A percentile compares a stretch with the other conserved stretches of the same genome.
phyloP scores from a whole-genome alignment of 2,329 filamentous ascomycete species.

The Annulohypoxylon truncatum region DNA sequence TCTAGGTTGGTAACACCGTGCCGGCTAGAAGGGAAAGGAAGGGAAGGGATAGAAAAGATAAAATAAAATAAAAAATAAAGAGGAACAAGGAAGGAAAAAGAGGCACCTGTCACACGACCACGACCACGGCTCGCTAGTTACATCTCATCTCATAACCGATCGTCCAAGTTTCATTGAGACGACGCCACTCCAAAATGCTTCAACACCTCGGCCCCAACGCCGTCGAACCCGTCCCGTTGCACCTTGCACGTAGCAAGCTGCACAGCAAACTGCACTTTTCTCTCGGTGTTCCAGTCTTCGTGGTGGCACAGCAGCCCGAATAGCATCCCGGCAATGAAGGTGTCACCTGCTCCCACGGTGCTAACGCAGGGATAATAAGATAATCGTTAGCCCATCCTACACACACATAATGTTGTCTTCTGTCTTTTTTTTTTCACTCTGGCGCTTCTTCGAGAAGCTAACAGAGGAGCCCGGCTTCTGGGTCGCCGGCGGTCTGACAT shows the following conservation, averaged over 20 bases:
- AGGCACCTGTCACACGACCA: slow-evolving; percentile 38
- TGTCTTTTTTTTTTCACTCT: not conserved
- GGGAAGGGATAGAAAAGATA: not conserved
- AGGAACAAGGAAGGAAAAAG: slow-evolving; percentile 2
- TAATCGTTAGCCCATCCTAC: slow-evolving; percentile 36
- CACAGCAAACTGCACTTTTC: slow-evolving; percentile 70
- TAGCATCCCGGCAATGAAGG: slow-evolving; percentile 78
- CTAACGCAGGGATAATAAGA: slow-evolving; percentile 55
- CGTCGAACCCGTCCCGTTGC: slow-evolving; percentile 71
- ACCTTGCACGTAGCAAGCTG: slow-evolving; percentile 76
- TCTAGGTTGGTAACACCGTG: slow-evolving; percentile 4
- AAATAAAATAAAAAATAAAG: not conserved
- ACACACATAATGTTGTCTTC: not conserved
- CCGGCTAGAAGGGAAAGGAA: not conserved
- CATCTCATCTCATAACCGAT: slow-evolving; percentile 40
- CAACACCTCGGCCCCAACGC: slow-evolving; percentile 55
- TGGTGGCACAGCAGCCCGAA: slow-evolving; percentile 67
- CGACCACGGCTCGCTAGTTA: slow-evolving; percentile 35
- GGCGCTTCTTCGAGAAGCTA: not conserved
- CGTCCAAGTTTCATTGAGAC: slow-evolving; percentile 41
- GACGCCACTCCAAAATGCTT: slow-evolving; percentile 39
- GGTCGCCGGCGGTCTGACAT: slow-evolving; percentile 51
- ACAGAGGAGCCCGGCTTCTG: slow-evolving; percentile 1
- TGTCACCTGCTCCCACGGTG: slow-evolving; percentile 79
- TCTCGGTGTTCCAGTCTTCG: slow-evolving; percentile 60